Percentiles rank a stretch among this genome's conserved stretches.
These are phyloP conservation scores for Corylus avellana DNA, from an alignment of 306 rosid genomes.

Conservation along the genomic window DNA sequence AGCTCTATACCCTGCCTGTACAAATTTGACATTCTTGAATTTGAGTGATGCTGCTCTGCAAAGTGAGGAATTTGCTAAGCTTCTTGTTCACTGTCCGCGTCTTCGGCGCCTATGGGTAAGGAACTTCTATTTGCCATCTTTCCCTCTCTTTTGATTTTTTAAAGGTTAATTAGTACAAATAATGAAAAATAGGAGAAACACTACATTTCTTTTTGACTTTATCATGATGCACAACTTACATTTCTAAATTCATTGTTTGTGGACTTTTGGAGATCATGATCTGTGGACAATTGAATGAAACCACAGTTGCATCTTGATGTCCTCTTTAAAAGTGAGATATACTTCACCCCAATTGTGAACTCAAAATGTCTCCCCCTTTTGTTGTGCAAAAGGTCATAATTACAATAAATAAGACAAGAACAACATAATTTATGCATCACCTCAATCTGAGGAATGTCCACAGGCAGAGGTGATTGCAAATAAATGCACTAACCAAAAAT, in stretches of 20 bases:
- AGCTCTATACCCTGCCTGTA: constrained; percentile 65
- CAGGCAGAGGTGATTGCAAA: no score
- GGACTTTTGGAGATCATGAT: background rate
- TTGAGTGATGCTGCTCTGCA: constrained; percentile 64
- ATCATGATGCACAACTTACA: background rate
- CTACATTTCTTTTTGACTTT: background rate
- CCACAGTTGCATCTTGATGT: background rate
- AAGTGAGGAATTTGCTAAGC: constrained; percentile 57
- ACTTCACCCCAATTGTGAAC: background rate
- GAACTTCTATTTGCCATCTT: constrained; percentile 8
- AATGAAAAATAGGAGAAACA: background rate
- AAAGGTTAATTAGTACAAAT: background rate
- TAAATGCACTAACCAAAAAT: no score
- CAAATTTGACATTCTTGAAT: constrained; percentile 71
- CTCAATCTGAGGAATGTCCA: no score
- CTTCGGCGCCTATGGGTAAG: constrained; percentile 80
- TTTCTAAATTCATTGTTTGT: background rate
- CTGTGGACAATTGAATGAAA: background rate
- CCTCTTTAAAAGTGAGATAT: background rate
- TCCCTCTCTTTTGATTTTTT: constrained; percentile 10
- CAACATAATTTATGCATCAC: no score
- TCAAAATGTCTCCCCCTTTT: background rate
- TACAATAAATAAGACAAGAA: no score
- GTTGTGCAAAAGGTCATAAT: no score
- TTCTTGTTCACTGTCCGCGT: constrained; percentile 63